A percentile compares a stretch with the other conserved stretches of the same genome.
phyloP scores from a whole-genome alignment of 2,329 filamentous ascomycete genomes.

The Arthrinium phaeospermum region DNA sequence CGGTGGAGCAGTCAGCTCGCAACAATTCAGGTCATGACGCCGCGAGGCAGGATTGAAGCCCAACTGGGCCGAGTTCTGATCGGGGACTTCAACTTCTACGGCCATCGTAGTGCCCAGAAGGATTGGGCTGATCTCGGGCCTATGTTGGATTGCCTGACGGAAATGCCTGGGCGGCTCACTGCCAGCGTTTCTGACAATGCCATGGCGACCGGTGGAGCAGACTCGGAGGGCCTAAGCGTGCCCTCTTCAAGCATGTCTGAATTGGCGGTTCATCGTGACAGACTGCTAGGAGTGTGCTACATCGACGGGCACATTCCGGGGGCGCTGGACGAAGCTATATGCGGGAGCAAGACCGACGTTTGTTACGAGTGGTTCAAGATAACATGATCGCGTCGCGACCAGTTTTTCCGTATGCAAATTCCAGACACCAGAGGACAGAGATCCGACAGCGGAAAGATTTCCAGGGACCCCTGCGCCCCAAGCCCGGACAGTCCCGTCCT shows the following conservation, averaged over 20 bases:
- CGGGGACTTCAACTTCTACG: neutral
- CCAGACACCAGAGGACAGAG: neutral
- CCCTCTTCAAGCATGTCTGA: neutral
- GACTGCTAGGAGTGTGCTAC: neutral
- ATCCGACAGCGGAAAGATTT: neutral
- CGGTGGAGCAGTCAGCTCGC: neutral
- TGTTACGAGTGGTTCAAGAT: neutral
- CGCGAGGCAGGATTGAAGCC: rapidly evolving
- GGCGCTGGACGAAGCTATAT: no score
- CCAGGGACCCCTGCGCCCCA: neutral
- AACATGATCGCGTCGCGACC: neutral
- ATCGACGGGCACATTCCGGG: neutral
- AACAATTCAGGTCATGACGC: neutral
- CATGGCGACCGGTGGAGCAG: neutral
- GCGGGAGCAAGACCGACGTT: no score
- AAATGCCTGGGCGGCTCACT: neutral
- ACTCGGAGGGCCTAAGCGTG: neutral
- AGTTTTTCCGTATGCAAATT: no score
- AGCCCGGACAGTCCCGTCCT: neutral
- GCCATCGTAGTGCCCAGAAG: neutral
- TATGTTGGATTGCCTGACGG: neutral
- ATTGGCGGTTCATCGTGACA: neutral
- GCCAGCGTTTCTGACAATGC: neutral
- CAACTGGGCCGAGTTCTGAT: neutral
- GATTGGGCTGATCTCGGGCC: neutral